Conservation (phyloP, 371 early-diverging fungal species). For the Mucor circinelloides region DNA sequence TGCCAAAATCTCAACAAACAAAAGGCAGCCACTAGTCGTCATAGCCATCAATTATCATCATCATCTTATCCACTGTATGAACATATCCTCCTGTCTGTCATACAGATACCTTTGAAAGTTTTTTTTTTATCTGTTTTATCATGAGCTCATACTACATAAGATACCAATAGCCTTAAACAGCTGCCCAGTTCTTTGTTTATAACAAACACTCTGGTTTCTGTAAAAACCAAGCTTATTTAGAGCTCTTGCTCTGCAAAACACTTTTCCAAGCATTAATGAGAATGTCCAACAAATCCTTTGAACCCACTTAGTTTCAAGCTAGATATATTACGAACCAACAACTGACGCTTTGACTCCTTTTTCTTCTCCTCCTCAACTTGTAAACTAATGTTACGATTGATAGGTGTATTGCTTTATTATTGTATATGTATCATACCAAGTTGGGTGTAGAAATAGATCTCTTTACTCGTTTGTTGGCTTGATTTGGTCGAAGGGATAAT, state of each 20-base stretch:
- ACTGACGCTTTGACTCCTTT: neutral
- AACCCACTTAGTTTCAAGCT: too few relatives aligned
- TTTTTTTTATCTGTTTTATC: too few relatives aligned
- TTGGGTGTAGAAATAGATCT: conserved; percentile 12
- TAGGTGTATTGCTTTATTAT: too few relatives aligned
- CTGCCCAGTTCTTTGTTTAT: too few relatives aligned
- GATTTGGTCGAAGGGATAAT: conserved; percentile 8
- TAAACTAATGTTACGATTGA: neutral
- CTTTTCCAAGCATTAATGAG: too few relatives aligned
- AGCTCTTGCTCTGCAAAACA: too few relatives aligned
- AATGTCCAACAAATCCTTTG: too few relatives aligned
- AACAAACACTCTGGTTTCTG: too few relatives aligned
- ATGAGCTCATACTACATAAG: too few relatives aligned
- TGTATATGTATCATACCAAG: neutral
- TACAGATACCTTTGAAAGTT: conserved; percentile 11
- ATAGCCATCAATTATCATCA: conserved; percentile 17
- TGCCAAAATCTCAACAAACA: conserved; percentile 17
- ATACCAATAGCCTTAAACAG: too few relatives aligned
- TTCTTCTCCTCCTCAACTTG: neutral
- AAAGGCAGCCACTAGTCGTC: conserved; percentile 20
- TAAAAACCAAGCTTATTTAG: too few relatives aligned
- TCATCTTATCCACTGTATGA: conserved; percentile 17
- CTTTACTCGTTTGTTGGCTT: conserved; percentile 4
- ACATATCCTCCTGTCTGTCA: conserved; percentile 19
- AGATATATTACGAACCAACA: neutral